A percentile compares a stretch with the other conserved stretches of the same genome.
These are phyloP conservation scores for Mariannaea sp. DNA, from an alignment of 2,329 filamentous ascomycete genomes.

Conservation along the genomic window DNA sequence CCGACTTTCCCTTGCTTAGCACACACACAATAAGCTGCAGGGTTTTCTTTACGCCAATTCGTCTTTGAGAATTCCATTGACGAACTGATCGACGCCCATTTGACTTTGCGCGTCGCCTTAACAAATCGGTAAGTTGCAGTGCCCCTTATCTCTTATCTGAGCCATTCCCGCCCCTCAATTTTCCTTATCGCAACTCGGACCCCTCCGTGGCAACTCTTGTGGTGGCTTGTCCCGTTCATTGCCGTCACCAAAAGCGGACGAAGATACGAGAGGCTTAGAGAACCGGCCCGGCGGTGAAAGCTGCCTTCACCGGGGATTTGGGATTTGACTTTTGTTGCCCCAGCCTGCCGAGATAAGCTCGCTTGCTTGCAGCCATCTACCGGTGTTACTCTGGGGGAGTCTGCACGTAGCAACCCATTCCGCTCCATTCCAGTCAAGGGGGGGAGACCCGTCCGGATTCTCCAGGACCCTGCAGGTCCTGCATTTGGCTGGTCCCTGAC, in stretches of 20 bases:
- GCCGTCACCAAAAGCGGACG: slow-evolving; percentile 23
- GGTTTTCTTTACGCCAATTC: background rate
- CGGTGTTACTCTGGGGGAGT: slow-evolving; percentile 11
- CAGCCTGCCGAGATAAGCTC: slow-evolving; percentile 26
- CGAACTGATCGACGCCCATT: slow-evolving; percentile 23
- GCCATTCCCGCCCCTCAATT: slow-evolving; percentile 13
- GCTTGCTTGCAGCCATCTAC: slow-evolving; percentile 21
- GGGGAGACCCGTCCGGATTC: background rate
- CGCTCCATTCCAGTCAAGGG: background rate
- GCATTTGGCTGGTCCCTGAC: slow-evolving; percentile 24
- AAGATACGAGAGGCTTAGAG: slow-evolving; percentile 27
- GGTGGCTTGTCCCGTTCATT: slow-evolving; percentile 10
- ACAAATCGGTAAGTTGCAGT: slow-evolving; percentile 22
- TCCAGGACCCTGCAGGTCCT: slow-evolving; percentile 13
- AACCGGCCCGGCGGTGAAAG: slow-evolving; percentile 39
- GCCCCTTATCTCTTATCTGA: slow-evolving; percentile 12
- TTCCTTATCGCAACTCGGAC: slow-evolving; percentile 22
- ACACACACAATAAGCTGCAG: slow-evolving; percentile 9
- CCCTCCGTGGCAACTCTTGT: slow-evolving; percentile 11
- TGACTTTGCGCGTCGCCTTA: slow-evolving; percentile 14
- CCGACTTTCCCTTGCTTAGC: slow-evolving; percentile 26
- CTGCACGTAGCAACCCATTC: slow-evolving; percentile 20
- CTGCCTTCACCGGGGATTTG: slow-evolving; percentile 24
- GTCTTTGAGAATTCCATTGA: slow-evolving; percentile 8
- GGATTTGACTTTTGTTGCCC: slow-evolving; percentile 23